Evolutionary conservation across 2,329 filamentous ascomycete genomes (phyloP), one percentile per base, ranked within the genome.

Genomic region (Pestalotiopsis sp.): DNA sequence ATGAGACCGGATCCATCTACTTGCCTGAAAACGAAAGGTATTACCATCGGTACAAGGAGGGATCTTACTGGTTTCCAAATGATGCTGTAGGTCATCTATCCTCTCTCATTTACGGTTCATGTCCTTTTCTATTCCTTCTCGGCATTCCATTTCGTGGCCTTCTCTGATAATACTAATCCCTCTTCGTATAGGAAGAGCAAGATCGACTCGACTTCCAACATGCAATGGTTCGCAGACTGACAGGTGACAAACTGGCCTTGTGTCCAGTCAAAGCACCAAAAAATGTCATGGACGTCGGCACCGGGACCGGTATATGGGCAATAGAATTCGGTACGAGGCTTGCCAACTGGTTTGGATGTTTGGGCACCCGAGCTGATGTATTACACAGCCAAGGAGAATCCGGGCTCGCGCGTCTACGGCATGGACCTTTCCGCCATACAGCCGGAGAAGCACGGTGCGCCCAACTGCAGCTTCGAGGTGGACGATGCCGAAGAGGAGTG

Each of bases 401-500:
- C 61, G 11, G 61, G 55, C n/a, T 48, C 22, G 11, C 22, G 52
- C 5, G 44, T 64, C 61, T 48, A 48, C 61, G 61, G 61, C 3
- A 64, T 40, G n/a, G 61, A 64, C 10, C 61, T 64, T 14, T 48
- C 35, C 20, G 61, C 38, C 61, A 64, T 64, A 38, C 61, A 64
- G 13, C 61, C 61, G 11, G 44, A 17, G 9, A 30, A 55, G 5
- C n/a, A 48, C 22, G 38, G 17, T 14, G 35, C 40, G 11, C 20
- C 61, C 22, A 64, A 64, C 38, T 48, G 38, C 13, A 22, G 9
- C 38, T 64, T 64, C 22, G 17, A 48, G 9, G 35, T 30, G 20
- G 61, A 64, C 20, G 61, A 64, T 7, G 61, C 61, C 39, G 61
- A 64, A 40, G 61, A 55, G 9, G 61, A 64, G 11, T 64, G 61